Evolutionary conservation across 495 filamentous ascomycete genomes (phyloP).

Genomic region (Neurospora terricola): DNA sequence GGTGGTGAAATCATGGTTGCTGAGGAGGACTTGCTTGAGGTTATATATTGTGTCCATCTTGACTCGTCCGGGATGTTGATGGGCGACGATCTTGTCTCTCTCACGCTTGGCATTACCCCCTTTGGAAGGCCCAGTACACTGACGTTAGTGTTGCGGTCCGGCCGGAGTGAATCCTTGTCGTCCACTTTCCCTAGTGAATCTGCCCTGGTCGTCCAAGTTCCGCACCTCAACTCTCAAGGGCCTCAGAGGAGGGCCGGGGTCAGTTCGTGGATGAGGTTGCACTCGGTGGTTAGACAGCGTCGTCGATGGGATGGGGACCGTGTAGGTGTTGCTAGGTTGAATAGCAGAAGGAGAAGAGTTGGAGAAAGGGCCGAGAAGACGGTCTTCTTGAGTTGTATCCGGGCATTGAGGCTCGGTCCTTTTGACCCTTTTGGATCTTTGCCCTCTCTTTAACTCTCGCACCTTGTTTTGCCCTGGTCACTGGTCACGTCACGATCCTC

Average conservation of each 20-base stretch:
- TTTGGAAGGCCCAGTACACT: neutral
- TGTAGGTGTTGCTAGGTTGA: neutral
- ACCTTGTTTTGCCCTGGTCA: neutral
- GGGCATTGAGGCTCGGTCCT: neutral
- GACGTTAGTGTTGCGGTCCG: neutral
- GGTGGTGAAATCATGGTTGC: neutral
- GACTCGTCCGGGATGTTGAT: neutral
- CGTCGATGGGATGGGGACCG: neutral
- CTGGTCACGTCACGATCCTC: neutral
- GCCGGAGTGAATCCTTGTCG: neutral
- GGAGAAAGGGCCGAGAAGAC: neutral
- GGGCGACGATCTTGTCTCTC: neutral
- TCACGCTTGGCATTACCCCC: neutral
- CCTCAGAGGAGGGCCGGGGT: neutral
- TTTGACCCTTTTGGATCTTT: neutral
- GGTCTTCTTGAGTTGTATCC: neutral
- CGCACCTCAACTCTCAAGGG: neutral
- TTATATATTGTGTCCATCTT: neutral
- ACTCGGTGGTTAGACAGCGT: neutral
- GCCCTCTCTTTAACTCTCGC: neutral
- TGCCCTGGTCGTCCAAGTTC: neutral
- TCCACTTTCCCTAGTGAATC: neutral
- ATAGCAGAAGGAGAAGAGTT: neutral
- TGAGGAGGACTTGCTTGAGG: conserved; percentile 1
- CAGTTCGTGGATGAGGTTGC: neutral